Base-by-base conservation (phyloP, 108 stramenopile species). In the Craspedostauros australis region DNA sequence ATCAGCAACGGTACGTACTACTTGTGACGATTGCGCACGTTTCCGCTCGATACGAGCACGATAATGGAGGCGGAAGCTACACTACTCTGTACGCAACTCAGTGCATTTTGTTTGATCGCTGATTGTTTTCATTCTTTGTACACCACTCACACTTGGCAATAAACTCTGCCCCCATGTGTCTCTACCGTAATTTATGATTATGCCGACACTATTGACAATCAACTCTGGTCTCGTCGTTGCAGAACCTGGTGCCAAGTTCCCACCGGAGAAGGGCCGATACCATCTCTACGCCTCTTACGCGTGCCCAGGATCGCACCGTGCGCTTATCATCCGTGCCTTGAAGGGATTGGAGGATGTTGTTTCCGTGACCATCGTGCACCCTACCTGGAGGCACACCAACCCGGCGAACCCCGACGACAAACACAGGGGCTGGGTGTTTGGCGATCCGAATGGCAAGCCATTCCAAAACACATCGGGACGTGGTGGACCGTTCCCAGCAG, bases 341-440 rank as follows among this genome's bases (percentile, higher is more conserved):
- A 92, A 95, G 40, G 96, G 96, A 11, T 69, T 99, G 21, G 77
- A 98, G 39, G 82, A 92, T 60, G 82, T 88, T 39, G 71, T 98
- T 36, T 79, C 76, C 22, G 71, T 91, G 27, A 91, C 90, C 0
- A 55, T 79, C 43, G 86, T 88, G 20, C 82, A 90, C 68, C 92
- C 95, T 1, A 77, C 79, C 0, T 93, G 92, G 91, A 79, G 79
- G 24, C 68, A 65, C 14, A 96, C 95, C 6, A 82, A 74, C 27
- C 82, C 80, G 1, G 58, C 77, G 9, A 75, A 86, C 50, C 66
- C 77, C 2, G 56, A 50, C 25, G 94, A 96, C 57, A 52, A 62
- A 34, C 98, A 99, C 60, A 68, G 59, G 24, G 98, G 98, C 18
- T 99, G 98, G 96, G 75, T 82, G 23, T 98, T 97, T 70, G 86